Evolutionary conservation across 1,284 basidiomycete species (phyloP), one percentile per base, ranked within the genome.

Genomic region (Marasmius tenuissimus): DNA sequence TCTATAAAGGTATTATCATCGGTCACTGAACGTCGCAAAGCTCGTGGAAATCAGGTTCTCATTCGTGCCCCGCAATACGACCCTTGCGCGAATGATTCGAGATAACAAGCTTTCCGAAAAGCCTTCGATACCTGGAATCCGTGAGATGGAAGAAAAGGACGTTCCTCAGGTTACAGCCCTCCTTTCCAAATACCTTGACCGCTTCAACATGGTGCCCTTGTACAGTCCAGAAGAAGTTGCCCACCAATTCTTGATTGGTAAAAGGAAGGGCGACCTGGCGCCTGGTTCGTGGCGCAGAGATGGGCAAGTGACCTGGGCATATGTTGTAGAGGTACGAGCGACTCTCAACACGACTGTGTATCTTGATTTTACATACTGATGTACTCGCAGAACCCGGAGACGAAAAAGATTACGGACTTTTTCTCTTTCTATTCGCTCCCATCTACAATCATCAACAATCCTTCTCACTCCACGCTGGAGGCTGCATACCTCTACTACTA

Each of bases 341-440:
- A 42, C 33, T 53, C 18, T 60, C 47, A 51, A 22, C 57, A 49
- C 14, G 57, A 38, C 20, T 59, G 34, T 55, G 6, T 1, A 4
- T 37, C 52, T 47, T n/a, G n/a, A n/a, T n/a, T n/a, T n/a, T 20
- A 50, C 52, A 47, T 10, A 40, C 39, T 45, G 8, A 59, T 68
- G 16, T 54, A 22, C 59, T 11, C 55, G 6, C 49, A 98, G 94
- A 85, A 98, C 73, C 90, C 91, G 0, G 77, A 85, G 58, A 92
- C 91, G 5, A 86, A 91, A 62, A 83, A 85, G 61, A 92, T 99
- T 69, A 98, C 96, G 2, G 97, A 99, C 76, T 91, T 97, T 71
- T 91, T 98, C 75, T 97, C 97, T 7, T 98, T 98, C 81, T 99
- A 98, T 77, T 93, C 93, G 8, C 86, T 99, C 20, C 97, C 97